Evolutionary conservation across 768 basidiomycete species (phyloP), one percentile per base, ranked within the genome.

Genomic region (Mycena leptocephala): DNA sequence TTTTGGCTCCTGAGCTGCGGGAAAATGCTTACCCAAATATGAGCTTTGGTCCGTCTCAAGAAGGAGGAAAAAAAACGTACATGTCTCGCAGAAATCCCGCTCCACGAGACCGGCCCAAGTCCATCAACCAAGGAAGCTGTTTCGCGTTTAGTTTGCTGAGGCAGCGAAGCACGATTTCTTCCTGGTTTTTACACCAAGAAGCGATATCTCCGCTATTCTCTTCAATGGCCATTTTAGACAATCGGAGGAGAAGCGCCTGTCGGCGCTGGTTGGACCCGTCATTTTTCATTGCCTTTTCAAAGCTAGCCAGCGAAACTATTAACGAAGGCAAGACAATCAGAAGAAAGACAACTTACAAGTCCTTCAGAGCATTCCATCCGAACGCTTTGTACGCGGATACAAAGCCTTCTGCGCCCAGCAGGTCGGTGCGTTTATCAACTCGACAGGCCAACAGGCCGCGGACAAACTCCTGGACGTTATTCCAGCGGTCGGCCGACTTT

Each of bases 341-440:
- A n/a, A n/a, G n/a, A n/a, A n/a, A n/a, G n/a, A 59, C 10, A 56
- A 13, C 74, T 39, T 35, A 79, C 76, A 79, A 74, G 24, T 66
- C 74, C 18, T 70, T 63, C 35, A 79, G 28, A 5, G 39, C 22
- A 14, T 46, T 30, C 79, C 76, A 79, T 9, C 48, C 74, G 35
- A 79, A 78, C 16, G 61, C 56, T 24, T 67, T 59, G 35, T 78
- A 79, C 6, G 74, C 65, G 1, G 79, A 77, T 1, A 75, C 73
- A 46, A 79, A 72, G 6, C 69, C 78, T 2, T 74, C 74, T 2
- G 48, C 32, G 11, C 79, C 76, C 24, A 78, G 4, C 6, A 77
- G 32, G 22, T 63, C 53, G 18, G 74, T 46, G 5, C 66, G 66
- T 18, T 62, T 58, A 14, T 69, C 70, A 2, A 66, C 72, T 5